Percentiles rank a stretch among this genome's conserved stretches.
Evolutionary conservation across 2,329 filamentous ascomycete species (phyloP).

Genomic region (Rutstroemia sp.): DNA sequence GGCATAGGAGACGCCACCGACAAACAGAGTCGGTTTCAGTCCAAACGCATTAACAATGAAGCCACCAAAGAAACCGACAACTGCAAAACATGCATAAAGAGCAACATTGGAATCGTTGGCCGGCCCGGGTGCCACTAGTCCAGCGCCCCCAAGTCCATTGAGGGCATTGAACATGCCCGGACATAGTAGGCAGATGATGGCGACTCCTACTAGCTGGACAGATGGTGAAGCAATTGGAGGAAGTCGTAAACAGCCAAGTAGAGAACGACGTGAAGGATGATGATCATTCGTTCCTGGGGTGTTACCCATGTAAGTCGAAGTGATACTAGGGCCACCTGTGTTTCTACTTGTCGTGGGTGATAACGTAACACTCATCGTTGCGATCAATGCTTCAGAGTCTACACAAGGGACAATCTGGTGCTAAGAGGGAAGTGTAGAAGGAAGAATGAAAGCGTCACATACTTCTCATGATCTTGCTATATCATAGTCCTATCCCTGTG

Average conservation of each 20-base stretch:
- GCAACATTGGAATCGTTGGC: slow-evolving; percentile 40
- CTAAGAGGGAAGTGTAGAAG: slow-evolving; percentile 2
- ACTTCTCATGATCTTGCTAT: slow-evolving; percentile 7
- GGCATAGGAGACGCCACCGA: slow-evolving; percentile 69
- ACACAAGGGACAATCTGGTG: not conserved
- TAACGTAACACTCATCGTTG: slow-evolving; percentile 6
- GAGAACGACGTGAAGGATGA: not conserved
- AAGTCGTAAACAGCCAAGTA: not conserved
- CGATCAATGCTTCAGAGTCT: not conserved
- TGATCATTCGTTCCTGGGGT: not conserved
- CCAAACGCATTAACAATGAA: slow-evolving; percentile 69
- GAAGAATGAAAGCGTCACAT: not conserved
- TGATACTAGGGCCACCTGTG: not conserved
- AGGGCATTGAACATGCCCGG: slow-evolving; percentile 66
- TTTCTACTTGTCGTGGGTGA: slow-evolving; percentile 1
- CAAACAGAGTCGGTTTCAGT: slow-evolving; percentile 53
- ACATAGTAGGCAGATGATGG: slow-evolving; percentile 60
- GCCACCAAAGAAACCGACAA: slow-evolving; percentile 60
- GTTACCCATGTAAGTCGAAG: not conserved
- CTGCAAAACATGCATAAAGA: slow-evolving; percentile 40
- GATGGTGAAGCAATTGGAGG: slow-evolving; percentile 1
- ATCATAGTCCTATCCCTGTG: not conserved
- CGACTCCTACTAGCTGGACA: slow-evolving; percentile 40
- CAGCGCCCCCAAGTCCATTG: slow-evolving; percentile 54
- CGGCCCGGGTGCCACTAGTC: slow-evolving; percentile 42